phyloP scores from a whole-genome alignment of 2,329 filamentous ascomycete species.

The Geosmithia putterillii region DNA sequence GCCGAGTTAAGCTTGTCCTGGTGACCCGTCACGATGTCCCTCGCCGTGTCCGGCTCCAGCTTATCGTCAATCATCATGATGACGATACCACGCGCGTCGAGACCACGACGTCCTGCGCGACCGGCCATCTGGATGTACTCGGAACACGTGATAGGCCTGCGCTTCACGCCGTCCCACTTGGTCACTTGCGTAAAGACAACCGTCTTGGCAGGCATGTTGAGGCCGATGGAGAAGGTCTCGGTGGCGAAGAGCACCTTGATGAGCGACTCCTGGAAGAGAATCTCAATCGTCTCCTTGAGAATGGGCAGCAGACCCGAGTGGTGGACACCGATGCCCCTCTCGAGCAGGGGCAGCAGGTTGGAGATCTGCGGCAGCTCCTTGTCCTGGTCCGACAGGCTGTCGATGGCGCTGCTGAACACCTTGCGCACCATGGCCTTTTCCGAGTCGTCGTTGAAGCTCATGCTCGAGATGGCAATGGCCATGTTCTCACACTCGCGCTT shows the following conservation, averaged over 20 bases:
- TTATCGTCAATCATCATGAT: constrained; percentile 99
- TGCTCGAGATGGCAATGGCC: constrained; percentile 72
- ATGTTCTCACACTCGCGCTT: constrained; percentile 92
- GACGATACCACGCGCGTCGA: constrained; percentile 95
- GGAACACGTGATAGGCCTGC: constrained; percentile 78
- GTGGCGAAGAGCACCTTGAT: constrained; percentile 98
- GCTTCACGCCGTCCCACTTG: constrained; percentile 79
- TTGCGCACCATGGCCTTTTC: constrained; percentile 91
- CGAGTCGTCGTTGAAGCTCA: constrained; percentile 92
- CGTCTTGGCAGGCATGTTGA: constrained; percentile 99
- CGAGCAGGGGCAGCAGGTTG: constrained; percentile 77
- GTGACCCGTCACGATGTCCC: constrained; percentile 89
- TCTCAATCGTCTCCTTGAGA: constrained; percentile 96
- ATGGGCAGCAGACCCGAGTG: constrained; percentile 93
- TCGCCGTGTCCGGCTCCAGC: constrained; percentile 88
- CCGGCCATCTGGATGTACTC: constrained; percentile 99
- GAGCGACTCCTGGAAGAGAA: constrained; percentile 92
- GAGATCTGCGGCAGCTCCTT: constrained; percentile 79
- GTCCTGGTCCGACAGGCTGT: constrained; percentile 86
- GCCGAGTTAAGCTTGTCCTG: constrained; percentile 97
- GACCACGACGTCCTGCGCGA: constrained; percentile 87
- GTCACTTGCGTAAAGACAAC: constrained; percentile 97
- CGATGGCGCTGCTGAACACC: constrained; percentile 87
- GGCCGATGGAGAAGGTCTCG: constrained; percentile 94
- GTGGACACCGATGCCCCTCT: constrained; percentile 91